Base-by-base conservation (phyloP, 2,329 filamentous ascomycete species). In the Arthrobotrys sinensis region DNA sequence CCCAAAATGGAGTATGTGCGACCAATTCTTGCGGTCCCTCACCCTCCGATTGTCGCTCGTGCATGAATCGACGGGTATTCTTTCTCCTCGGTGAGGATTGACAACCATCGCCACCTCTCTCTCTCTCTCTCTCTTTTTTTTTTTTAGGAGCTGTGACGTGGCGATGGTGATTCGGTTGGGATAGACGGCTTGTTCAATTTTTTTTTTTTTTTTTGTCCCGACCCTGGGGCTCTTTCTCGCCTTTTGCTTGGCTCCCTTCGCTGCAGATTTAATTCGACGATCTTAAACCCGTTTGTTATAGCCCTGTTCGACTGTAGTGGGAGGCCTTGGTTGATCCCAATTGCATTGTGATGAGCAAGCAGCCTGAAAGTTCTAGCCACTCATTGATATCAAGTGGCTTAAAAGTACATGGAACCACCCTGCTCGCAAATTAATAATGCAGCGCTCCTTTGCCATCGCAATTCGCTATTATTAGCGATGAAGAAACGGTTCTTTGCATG, bases 121-220 rank as follows among this genome's bases (percentile, higher is more conserved):
- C 64, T 46, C 19, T 14, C 14, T 57, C 43, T 11, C 16, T 34
- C 36, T 46, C n/a, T 40, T 28, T 43, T 43, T 67, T 48, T 60
- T 40, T 76, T 68, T 69, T 64, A 53, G 55, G 60, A 57, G 11
- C 40, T 65, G 57, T 76, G 72, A 76, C 72, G 72, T 76, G 72
- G 72, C 72, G 72, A 48, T 67, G 48, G 48, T 52, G 46, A 43
- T 46, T 52, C 55, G 55, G 55, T 60, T 43, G 69, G 21, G 46
- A 60, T 19, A 64, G 8, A 48, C 60, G 40, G 60, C 40, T 34
- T 16, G 19, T 34, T 34, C 8, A 63, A 50, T 50, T n/a, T 46
- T 50, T 50, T 64, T 48, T 45, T 55, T 45, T n/a, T 62, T 6
- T 6, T 21, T 14, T n/a, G 36, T 6, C 57, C 43, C 8, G 40